A percentile compares a stretch with the other conserved stretches of the same genome.
These are phyloP conservation scores for Curvularia sp. DNA, from an alignment of 2,329 filamentous ascomycete species.

Conservation along the genomic window DNA sequence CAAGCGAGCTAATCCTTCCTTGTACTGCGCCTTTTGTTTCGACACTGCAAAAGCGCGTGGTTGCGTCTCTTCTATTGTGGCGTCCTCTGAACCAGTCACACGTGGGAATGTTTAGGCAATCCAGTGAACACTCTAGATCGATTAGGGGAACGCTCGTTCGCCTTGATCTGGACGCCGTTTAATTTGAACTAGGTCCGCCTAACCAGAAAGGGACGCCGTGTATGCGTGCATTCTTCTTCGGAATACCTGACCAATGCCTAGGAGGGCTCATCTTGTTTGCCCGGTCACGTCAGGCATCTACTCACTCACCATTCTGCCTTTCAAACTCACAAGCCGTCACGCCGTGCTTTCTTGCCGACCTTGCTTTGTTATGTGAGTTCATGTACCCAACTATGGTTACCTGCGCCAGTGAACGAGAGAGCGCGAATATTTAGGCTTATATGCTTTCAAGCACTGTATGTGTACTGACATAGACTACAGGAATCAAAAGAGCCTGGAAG, in stretches of 20 bases:
- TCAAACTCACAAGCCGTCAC: neutral
- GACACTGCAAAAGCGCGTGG: neutral
- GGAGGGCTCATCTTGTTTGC: neutral
- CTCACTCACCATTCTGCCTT: neutral
- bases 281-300: neutral
- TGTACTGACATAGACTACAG: neutral
- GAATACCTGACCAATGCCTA: neutral
- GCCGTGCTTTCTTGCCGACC: neutral
- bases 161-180: slow-evolving; percentile 7
- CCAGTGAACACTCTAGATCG: neutral
- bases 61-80: neutral
- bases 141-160: neutral
- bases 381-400: neutral
- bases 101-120: neutral
- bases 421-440: neutral
- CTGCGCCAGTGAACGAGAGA: neutral
- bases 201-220: neutral
- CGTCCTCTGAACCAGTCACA: neutral
- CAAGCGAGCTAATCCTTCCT: slow-evolving; percentile 26
- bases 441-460: neutral
- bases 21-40: slow-evolving; percentile 14
- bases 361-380: neutral
- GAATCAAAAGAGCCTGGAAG: neutral
- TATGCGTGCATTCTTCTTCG: neutral
- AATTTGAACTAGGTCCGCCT: neutral